Conservation (phyloP, 352 stramenopile species). For the Globisporangium mamillatum region DNA sequence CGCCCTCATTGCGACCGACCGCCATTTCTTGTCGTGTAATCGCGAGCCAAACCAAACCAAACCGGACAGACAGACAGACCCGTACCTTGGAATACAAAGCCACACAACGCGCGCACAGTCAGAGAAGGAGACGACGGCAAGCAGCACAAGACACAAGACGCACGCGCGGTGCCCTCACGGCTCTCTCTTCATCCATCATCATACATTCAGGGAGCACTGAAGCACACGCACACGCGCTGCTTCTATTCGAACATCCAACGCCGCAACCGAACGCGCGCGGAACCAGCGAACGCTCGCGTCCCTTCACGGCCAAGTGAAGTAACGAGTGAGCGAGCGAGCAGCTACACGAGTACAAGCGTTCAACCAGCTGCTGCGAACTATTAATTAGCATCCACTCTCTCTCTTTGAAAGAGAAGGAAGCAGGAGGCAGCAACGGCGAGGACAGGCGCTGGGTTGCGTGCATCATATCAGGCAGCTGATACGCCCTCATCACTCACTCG, state of each 20-base stretch:
- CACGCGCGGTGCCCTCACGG: background rate
- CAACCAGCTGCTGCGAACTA: background rate
- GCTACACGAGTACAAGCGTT: background rate
- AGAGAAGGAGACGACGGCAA: background rate
- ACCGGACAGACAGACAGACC: constrained; percentile 2
- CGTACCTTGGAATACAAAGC: background rate
- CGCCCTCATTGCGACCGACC: background rate
- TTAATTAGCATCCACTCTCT: background rate
- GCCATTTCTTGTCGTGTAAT: constrained; percentile 5
- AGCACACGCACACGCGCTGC: background rate
- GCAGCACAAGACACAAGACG: background rate
- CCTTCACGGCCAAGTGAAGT: background rate
- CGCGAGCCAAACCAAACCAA: background rate
- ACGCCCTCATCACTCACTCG: background rate
- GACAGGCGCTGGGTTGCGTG: background rate
- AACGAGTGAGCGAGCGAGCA: background rate
- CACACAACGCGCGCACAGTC: background rate
- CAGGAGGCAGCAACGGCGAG: background rate
- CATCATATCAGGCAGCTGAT: background rate
- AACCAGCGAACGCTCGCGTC: background rate
- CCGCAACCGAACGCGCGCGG: constrained; percentile 6
- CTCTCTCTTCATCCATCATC: background rate
- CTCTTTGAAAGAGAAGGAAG: background rate
- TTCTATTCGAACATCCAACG: background rate
- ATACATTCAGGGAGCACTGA: background rate